Evolutionary conservation across 2,329 filamentous ascomycete species (phyloP).

Genomic region (Decorospora gaudefroyi): DNA sequence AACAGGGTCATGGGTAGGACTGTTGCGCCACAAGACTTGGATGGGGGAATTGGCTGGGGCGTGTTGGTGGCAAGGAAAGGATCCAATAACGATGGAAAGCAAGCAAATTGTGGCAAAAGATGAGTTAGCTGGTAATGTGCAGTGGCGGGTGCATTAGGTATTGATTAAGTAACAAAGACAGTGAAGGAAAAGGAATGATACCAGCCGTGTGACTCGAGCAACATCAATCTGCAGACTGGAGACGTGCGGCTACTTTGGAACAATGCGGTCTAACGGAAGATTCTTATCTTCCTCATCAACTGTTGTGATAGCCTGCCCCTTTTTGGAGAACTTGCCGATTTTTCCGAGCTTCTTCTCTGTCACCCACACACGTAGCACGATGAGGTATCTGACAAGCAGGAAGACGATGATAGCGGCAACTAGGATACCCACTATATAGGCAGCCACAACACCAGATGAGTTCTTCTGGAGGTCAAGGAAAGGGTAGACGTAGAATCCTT

Average conservation of each 20-base stretch:
- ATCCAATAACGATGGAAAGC: background rate
- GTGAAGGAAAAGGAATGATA: background rate
- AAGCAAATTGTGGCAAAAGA: no score
- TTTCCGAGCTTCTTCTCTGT: conserved; percentile 53
- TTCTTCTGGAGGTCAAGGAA: conserved; percentile 68
- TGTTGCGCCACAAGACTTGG: conserved; percentile 16
- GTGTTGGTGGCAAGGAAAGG: no score
- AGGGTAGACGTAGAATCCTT: conserved; percentile 75
- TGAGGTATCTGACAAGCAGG: conserved; percentile 49
- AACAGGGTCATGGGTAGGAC: conserved; percentile 10
- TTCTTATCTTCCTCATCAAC: conserved; percentile 29
- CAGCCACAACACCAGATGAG: conserved; percentile 62
- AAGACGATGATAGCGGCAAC: conserved; percentile 49
- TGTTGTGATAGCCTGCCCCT: conserved; percentile 7
- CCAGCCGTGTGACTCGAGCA: background rate
- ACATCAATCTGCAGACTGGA: background rate
- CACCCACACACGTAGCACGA: conserved; percentile 47
- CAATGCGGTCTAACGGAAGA: conserved; percentile 26
- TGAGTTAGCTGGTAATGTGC: background rate
- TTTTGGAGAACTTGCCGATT: conserved; percentile 44
- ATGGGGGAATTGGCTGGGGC: no score
- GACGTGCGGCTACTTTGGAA: conserved; percentile 18
- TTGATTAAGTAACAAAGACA: background rate
- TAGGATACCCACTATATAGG: conserved; percentile 61
- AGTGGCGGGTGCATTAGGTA: background rate